These are phyloP conservation scores for Umbelopsis sp. DNA, from an alignment of 192 early-diverging fungal species.

Conservation along the genomic window DNA sequence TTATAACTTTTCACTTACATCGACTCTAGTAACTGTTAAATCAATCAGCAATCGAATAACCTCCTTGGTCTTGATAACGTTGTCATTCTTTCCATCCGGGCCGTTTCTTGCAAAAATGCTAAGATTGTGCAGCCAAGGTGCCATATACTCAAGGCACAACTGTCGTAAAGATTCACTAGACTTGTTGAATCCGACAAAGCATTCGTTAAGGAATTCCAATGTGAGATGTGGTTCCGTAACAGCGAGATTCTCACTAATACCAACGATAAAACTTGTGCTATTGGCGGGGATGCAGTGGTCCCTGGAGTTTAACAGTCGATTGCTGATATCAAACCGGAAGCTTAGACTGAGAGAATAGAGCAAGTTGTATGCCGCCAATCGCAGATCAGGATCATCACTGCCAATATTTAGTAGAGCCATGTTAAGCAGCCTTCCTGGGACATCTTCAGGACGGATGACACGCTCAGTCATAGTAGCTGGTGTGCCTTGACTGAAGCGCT, in stretches of 20 bases:
- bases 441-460: conserved; percentile 79
- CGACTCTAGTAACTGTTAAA: conserved; percentile 69
- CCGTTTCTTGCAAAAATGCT: conserved; percentile 52
- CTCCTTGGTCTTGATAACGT: conserved; percentile 64
- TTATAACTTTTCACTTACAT: conserved; percentile 41
- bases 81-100: conserved; percentile 49
- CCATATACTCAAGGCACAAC: conserved; percentile 83
- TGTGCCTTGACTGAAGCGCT: conserved; percentile 65
- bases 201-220: conserved; percentile 85
- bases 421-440: conserved; percentile 88
- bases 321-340: conserved; percentile 80
- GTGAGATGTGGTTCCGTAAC: conserved; percentile 75
- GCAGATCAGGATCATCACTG: conserved; percentile 70
- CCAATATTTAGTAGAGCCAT: conserved; percentile 89
- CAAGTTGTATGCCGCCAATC: conserved; percentile 86
- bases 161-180: conserved; percentile 68
- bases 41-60: conserved; percentile 78
- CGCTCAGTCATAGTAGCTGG: conserved; percentile 63
- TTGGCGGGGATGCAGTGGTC: conserved; percentile 89
- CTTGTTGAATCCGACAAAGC: conserved; percentile 77
- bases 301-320: conserved; percentile 74
- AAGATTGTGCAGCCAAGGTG: conserved; percentile 85
- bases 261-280: conserved; percentile 78
- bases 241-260: conserved; percentile 80
- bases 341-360: conserved; percentile 75